Percentiles rank a stretch among this genome's conserved stretches.
These are phyloP conservation scores for Penicillium sp. DNA, from an alignment of 2,329 filamentous ascomycete genomes.

Conservation along the genomic window DNA sequence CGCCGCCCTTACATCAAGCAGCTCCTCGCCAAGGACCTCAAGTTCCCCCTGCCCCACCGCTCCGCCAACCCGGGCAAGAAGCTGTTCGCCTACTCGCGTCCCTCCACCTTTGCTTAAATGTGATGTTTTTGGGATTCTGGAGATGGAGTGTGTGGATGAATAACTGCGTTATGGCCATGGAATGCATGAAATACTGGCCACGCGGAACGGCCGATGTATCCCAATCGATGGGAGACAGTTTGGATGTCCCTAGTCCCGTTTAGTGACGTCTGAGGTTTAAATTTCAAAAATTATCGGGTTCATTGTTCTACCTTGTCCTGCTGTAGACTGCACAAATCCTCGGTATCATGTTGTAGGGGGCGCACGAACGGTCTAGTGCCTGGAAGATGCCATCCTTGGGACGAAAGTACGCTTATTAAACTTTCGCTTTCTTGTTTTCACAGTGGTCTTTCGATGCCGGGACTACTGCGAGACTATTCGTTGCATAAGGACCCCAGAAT, in stretches of 20 bases:
- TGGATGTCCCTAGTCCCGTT: conserved; percentile 47
- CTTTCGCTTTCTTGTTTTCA: too few species aligned
- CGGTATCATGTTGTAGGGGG: too few species aligned
- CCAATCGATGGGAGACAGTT: conserved; percentile 41
- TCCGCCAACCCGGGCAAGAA: conserved; percentile 85
- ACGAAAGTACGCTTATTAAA: too few species aligned
- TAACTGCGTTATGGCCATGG: conserved; percentile 48
- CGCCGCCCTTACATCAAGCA: conserved; percentile 99
- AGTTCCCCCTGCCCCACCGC: conserved; percentile 98
- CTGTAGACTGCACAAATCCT: too few species aligned
- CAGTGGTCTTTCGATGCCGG: too few species aligned
- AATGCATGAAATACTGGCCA: conserved; percentile 44
- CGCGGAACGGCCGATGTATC: conserved; percentile 42
- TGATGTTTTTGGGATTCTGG: conserved; percentile 39
- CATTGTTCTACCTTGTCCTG: conserved; percentile 10
- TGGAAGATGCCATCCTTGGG: too few species aligned
- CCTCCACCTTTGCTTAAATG: conserved; percentile 95
- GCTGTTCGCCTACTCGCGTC: conserved; percentile 90
- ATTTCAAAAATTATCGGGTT: conserved; percentile 44
- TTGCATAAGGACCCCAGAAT: too few species aligned
- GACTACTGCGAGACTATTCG: too few species aligned
- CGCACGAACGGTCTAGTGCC: too few species aligned
- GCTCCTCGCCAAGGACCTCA: conserved; percentile 90
- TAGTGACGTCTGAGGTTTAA: conserved; percentile 45
- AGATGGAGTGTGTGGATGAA: conserved; percentile 46